These are phyloP conservation scores for Paracoccidioides brasiliensis DNA, from an alignment of 2,329 filamentous ascomycete genomes.

Conservation along the genomic window DNA sequence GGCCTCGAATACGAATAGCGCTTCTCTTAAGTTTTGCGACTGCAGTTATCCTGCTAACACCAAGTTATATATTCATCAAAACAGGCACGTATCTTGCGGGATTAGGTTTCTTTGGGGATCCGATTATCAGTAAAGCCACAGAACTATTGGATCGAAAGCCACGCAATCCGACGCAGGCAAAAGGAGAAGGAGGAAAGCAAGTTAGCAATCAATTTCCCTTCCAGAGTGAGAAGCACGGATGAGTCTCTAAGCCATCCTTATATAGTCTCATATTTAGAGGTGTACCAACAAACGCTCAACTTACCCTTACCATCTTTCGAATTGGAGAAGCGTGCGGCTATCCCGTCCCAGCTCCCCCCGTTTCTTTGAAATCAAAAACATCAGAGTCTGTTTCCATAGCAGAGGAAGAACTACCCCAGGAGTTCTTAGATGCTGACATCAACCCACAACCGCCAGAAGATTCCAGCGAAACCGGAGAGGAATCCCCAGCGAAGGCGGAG, in stretches of 20 bases:
- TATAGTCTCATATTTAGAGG: background rate
- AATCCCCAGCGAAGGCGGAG: background rate
- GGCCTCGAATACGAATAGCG: background rate
- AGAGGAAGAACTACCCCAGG: background rate
- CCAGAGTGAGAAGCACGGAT: background rate
- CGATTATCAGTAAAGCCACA: background rate
- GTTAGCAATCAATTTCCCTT: background rate
- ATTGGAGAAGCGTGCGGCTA: background rate
- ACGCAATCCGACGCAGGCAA: no score
- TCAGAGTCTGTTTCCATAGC: background rate
- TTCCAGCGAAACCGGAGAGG: background rate
- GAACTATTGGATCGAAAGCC: background rate
- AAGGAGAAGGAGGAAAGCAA: background rate
- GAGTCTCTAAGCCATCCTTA: background rate
- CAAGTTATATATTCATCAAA: background rate
- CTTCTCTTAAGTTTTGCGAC: background rate
- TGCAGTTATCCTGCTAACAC: background rate
- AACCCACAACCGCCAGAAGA: background rate
- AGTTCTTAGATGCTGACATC: background rate
- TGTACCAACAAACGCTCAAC: background rate
- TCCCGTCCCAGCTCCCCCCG: background rate
- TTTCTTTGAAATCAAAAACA: background rate
- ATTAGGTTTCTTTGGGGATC: background rate
- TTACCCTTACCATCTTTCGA: background rate
- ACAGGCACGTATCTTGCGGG: background rate